Percentiles rank a stretch among this genome's conserved stretches.
phyloP scores from a whole-genome alignment of 2,329 filamentous ascomycete species.

The Epichloe aotearoae region DNA sequence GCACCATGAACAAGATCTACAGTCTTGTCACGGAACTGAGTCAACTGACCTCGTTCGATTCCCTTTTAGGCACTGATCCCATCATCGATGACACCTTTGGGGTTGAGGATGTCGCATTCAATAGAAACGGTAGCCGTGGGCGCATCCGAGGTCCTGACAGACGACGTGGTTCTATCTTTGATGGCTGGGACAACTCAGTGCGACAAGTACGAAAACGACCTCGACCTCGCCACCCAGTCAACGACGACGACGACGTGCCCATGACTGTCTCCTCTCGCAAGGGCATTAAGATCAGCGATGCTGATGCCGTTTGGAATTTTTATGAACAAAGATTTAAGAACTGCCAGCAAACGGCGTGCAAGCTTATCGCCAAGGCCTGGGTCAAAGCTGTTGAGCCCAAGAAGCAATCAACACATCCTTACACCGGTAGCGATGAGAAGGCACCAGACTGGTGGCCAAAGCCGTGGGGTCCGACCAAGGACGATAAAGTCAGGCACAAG shows the following conservation, averaged over 20 bases:
- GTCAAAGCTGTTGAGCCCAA: slow-evolving; percentile 64
- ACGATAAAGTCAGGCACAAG: slow-evolving; percentile 49
- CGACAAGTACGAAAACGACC: slow-evolving; percentile 17
- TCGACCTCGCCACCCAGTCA: slow-evolving; percentile 22
- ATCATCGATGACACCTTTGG: slow-evolving; percentile 20
- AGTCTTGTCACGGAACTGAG: background rate
- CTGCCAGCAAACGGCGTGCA: slow-evolving; percentile 59
- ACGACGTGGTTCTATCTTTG: slow-evolving; percentile 19
- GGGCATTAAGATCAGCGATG: slow-evolving; percentile 39
- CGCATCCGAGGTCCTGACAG: slow-evolving; percentile 17
- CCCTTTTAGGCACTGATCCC: slow-evolving; percentile 17
- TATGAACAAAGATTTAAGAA: slow-evolving; percentile 49
- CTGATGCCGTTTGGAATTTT: slow-evolving; percentile 41
- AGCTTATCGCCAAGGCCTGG: slow-evolving; percentile 62
- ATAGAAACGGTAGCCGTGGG: slow-evolving; percentile 13
- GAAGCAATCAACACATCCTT: slow-evolving; percentile 64
- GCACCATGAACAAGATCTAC: background rate
- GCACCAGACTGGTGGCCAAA: slow-evolving; percentile 57
- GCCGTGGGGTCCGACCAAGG: slow-evolving; percentile 34
- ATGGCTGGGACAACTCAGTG: slow-evolving; percentile 19
- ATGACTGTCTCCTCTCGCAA: slow-evolving; percentile 27
- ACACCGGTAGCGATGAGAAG: slow-evolving; percentile 50
- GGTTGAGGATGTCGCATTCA: slow-evolving; percentile 14
- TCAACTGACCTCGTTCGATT: too few relatives aligned
- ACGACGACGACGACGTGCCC: slow-evolving; percentile 28